These are phyloP conservation scores for Voacanga thouarsii DNA, from an alignment of 257 asterid species.

Conservation along the genomic window DNA sequence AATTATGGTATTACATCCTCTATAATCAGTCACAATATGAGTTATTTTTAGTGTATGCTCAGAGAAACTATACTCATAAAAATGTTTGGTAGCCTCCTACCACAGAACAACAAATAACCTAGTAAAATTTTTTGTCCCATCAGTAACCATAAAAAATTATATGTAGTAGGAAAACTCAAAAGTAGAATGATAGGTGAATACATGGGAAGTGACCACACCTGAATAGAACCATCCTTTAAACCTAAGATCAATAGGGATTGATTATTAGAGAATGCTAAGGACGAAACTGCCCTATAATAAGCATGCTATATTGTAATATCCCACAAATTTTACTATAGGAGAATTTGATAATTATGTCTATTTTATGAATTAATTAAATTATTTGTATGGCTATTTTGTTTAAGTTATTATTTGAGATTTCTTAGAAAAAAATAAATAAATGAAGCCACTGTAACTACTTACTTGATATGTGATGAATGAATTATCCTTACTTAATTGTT, in stretches of 20 bases:
- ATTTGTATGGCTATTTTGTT: no score
- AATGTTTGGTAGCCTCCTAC: slow-evolving; percentile 49
- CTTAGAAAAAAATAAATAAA: no score
- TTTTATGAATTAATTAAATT: no score
- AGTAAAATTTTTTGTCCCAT: slow-evolving; percentile 1
- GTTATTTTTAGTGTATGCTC: slow-evolving; percentile 82
- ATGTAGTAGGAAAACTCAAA: background rate
- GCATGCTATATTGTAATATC: no score
- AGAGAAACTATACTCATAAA: slow-evolving; percentile 69
- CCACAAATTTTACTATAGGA: no score
- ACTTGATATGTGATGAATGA: no score
- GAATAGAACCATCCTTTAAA: slow-evolving; percentile 85
- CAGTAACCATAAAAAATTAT: slow-evolving; percentile 15
- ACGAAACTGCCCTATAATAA: slow-evolving; percentile 75
- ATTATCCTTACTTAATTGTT: no score
- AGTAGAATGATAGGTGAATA: slow-evolving; percentile 19
- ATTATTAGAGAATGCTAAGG: slow-evolving; percentile 74
- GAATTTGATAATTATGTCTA: no score
- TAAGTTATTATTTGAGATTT: no score
- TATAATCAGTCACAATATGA: slow-evolving; percentile 64
- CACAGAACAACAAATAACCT: slow-evolving; percentile 78
- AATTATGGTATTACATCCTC: slow-evolving; percentile 69
- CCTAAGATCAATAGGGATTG: slow-evolving; percentile 87
- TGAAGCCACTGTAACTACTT: no score
- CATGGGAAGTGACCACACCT: slow-evolving; percentile 96